These are phyloP conservation scores for Moesziomyces sp. DNA, from an alignment of 1,284 basidiomycete species.

Conservation along the genomic window DNA sequence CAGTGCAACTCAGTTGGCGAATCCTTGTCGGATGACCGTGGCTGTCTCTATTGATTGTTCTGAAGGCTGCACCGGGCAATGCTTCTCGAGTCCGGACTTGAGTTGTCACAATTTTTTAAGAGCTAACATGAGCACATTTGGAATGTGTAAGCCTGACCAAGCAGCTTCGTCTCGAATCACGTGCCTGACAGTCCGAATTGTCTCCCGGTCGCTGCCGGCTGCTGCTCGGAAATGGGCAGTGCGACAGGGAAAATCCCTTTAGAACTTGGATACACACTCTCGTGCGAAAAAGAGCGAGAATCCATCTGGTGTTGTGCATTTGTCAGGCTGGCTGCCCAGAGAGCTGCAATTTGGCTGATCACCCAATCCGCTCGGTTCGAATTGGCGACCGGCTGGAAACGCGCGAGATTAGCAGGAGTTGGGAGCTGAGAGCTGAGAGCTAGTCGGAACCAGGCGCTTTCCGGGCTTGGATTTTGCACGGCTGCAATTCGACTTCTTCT, in stretches of 20 bases:
- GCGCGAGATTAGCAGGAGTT: not conserved
- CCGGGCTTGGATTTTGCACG: conserved; percentile 1
- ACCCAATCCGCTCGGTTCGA: conserved; percentile 26
- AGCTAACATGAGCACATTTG: too few relatives aligned
- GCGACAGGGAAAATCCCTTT: not conserved
- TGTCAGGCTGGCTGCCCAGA: conserved; percentile 18
- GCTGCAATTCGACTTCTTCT: not conserved
- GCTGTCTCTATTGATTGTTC: too few relatives aligned
- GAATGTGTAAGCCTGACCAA: too few relatives aligned
- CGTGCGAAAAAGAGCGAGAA: conserved; percentile 12
- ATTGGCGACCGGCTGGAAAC: conserved; percentile 17
- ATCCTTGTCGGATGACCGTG: too few relatives aligned
- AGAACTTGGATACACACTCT: not conserved
- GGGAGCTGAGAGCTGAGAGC: not conserved
- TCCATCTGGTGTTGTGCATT: conserved; percentile 19
- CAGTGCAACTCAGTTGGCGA: too few relatives aligned
- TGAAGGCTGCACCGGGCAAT: too few relatives aligned
- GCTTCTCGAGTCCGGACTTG: too few relatives aligned
- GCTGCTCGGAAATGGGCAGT: not conserved
- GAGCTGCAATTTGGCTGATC: conserved; percentile 12
- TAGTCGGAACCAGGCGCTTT: not conserved
- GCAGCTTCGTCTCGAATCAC: too few relatives aligned
- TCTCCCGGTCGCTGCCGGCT: not conserved
- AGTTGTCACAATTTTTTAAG: too few relatives aligned
- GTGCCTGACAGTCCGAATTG: too few relatives aligned